Conservation (phyloP, 345 rosid species). For the Citrus cavaleriei region DNA sequence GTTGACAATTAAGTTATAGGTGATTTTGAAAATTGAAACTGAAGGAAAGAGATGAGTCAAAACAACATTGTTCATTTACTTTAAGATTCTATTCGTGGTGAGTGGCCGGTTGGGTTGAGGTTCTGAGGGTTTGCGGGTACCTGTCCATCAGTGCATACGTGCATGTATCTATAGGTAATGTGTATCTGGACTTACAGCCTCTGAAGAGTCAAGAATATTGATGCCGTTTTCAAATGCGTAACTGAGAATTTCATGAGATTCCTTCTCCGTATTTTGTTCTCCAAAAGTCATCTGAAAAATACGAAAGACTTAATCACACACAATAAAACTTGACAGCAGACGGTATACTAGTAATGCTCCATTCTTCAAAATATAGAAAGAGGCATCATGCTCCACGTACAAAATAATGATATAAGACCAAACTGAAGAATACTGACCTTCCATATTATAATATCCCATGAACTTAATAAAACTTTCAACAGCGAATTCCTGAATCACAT, state of each 20-base stretch:
- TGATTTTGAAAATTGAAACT: background rate
- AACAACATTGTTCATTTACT: background rate
- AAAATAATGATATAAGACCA: background rate
- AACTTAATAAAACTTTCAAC: background rate
- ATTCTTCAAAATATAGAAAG: background rate
- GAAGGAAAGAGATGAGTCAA: background rate
- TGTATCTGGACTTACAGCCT: constrained; percentile 50
- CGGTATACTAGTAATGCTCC: background rate
- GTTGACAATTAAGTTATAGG: background rate
- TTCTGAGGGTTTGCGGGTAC: background rate
- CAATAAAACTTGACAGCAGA: background rate
- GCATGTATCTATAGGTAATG: background rate
- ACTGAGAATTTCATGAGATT: constrained; percentile 76
- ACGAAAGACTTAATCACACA: constrained; percentile 9
- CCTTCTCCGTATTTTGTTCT: constrained; percentile 80
- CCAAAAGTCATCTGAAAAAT: constrained; percentile 86
- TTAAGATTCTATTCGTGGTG: background rate
- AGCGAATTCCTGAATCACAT: background rate
- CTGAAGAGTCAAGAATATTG: constrained; percentile 80
- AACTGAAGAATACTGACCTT: background rate
- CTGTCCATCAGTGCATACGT: background rate
- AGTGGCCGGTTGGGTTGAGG: background rate
- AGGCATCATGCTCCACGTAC: background rate
- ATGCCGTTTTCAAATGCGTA: constrained; percentile 68
- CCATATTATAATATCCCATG: background rate